Conservation (phyloP, 2,329 filamentous ascomycete species). For the Penicillium griseofulvum region DNA sequence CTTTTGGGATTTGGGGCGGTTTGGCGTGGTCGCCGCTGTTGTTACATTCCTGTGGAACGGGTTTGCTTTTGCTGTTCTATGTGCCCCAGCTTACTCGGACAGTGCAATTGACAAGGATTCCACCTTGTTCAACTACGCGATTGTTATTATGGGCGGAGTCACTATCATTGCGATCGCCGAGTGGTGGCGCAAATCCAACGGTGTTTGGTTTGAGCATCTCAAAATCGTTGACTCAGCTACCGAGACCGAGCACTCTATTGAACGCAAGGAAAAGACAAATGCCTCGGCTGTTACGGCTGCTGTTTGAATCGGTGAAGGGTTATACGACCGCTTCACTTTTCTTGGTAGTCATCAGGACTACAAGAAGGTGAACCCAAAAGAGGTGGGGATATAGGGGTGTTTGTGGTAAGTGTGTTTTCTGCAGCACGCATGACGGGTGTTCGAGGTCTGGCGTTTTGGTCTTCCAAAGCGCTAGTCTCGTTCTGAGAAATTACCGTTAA, state of each 20-base stretch:
- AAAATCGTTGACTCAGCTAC: slow-evolving; percentile 12
- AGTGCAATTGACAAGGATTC: slow-evolving; percentile 19
- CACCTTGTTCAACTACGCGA: slow-evolving; percentile 34
- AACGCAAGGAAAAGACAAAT: not conserved
- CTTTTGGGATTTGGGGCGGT: slow-evolving; percentile 44
- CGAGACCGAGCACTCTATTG: slow-evolving; percentile 6
- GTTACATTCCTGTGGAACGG: slow-evolving; percentile 48
- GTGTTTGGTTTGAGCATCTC: slow-evolving; percentile 22
- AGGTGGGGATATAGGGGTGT: not conserved
- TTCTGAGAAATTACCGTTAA: slow-evolving; percentile 77
- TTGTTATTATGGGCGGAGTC: slow-evolving; percentile 46
- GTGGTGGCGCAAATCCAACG: slow-evolving; percentile 24
- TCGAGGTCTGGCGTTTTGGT: slow-evolving; percentile 17
- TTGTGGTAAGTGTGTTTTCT: slow-evolving; percentile 16
- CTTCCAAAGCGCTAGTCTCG: slow-evolving; percentile 19
- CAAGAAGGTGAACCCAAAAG: not conserved
- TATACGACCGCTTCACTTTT: not conserved
- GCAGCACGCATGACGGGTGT: slow-evolving; percentile 27
- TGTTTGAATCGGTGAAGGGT: slow-evolving; percentile 1
- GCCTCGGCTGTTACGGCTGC: not conserved
- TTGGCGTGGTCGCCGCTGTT: slow-evolving; percentile 44
- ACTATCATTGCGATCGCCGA: slow-evolving; percentile 28
- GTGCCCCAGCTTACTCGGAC: slow-evolving; percentile 39
- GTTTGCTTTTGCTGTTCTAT: slow-evolving; percentile 47
- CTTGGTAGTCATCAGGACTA: not conserved